A percentile compares a stretch with the other conserved stretches of the same genome.
Conservation (phyloP, 2,329 filamentous ascomycete genomes). For the Setomelanomma holmii region DNA sequence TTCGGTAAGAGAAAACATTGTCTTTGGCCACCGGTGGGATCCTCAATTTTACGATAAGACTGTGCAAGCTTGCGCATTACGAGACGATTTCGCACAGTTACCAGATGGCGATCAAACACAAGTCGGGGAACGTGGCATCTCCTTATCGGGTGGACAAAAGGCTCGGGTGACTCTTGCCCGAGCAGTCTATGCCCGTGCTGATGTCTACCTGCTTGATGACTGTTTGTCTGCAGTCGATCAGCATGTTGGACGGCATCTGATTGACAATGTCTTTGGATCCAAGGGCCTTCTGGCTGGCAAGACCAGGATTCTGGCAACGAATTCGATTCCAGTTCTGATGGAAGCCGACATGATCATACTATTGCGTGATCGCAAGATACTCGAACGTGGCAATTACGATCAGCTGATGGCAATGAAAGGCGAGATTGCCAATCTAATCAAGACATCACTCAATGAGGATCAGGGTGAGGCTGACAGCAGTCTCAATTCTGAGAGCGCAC, state of each 20-base stretch:
- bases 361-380: slow-evolving; percentile 80
- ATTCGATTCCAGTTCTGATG: slow-evolving; percentile 88
- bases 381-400: slow-evolving; percentile 88
- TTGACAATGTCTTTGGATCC: slow-evolving; percentile 88
- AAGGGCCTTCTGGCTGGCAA: slow-evolving; percentile 83
- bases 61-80: slow-evolving; percentile 85
- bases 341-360: slow-evolving; percentile 90
- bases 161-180: slow-evolving; percentile 89
- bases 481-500: slow-evolving; percentile 59
- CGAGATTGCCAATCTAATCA: slow-evolving; percentile 83
- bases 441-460: slow-evolving; percentile 69
- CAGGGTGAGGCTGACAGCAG: slow-evolving; percentile 52
- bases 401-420: slow-evolving; percentile 95
- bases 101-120: slow-evolving; percentile 97
- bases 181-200: slow-evolving; percentile 95
- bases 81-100: slow-evolving; percentile 89
- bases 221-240: slow-evolving; percentile 97
- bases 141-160: slow-evolving; percentile 94
- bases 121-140: slow-evolving; percentile 96
- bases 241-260: slow-evolving; percentile 93
- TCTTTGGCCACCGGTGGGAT: slow-evolving; percentile 95
- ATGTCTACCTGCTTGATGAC: slow-evolving; percentile 94
- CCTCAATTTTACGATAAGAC: slow-evolving; percentile 93
- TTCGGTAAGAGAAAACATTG: slow-evolving; percentile 94
- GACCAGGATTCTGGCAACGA: slow-evolving; percentile 91